Evolutionary conservation across 1,284 basidiomycete species (phyloP), one percentile per base, ranked within the genome.

Genomic region (Sporisorium graminicola): DNA sequence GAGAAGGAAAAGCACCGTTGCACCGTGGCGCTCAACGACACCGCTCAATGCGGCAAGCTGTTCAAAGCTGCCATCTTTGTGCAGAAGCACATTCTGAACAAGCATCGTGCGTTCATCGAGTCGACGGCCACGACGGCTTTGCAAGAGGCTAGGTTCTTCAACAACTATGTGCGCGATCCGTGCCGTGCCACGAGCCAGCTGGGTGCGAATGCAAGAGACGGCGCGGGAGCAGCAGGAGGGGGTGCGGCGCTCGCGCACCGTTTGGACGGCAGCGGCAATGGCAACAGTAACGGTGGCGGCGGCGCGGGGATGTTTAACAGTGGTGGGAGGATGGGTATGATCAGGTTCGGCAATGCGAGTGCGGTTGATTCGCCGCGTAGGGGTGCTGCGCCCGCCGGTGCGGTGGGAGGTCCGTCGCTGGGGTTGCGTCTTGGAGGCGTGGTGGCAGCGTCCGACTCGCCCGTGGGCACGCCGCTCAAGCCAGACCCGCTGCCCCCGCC

Each of bases 61-160:
- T 85, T 85, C 74, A 82, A 78, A 52, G 79, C 79, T 18, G 61
- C 61, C 20, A 65, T 69, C 35, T 83, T 82, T 62, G 78, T 82
- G 4, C 78, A 79, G 60, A 83, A 85, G 78, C 83, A 85, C 52
- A 65, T 85, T 2, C 53, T 74, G 40, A 83, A 82, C 67, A 83
- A 82, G 64, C 83, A 85, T 53, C 57, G 68, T 24, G 65, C 54
- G 2, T 65, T 79, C 24, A 67, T 82, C 50, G 76, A 81, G 33
- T 9, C 37, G 3, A 29, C 47, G 8, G 68, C 65, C 1, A 33
- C 42, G 3, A 55, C 49, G 24, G 37, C 60, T 42, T 29, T 77
- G 52, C 51, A 75, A 9, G 72, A 77, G 35, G 58, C 51, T 8
- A 37, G 16, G 9, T 81, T 67, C 35, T 79, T 74, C 62, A 77